Evolutionary conservation across 116 monocot genomes (phyloP).

Genomic region (Phalaenopsis hybrid): DNA sequence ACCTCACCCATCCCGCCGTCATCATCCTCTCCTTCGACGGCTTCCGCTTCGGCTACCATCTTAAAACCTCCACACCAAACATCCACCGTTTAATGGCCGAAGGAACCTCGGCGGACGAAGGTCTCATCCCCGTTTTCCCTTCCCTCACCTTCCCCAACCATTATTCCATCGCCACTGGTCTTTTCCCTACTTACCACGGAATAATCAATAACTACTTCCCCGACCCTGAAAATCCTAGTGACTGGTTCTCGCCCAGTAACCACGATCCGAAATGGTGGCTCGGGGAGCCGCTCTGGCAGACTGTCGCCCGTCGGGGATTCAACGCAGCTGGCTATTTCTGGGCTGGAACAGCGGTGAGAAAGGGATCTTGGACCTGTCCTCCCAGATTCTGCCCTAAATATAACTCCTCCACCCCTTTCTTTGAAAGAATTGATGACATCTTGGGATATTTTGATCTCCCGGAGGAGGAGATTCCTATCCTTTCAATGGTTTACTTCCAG

Average conservation of each 20-base stretch:
- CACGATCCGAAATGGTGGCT: constrained; percentile 77
- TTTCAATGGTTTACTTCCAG: constrained; percentile 61
- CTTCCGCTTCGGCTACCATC: constrained; percentile 78
- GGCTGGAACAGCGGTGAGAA: constrained; percentile 66
- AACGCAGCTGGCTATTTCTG: constrained; percentile 70
- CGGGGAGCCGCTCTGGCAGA: constrained; percentile 80
- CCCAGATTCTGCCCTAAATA: constrained; percentile 43
- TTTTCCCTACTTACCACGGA: constrained; percentile 64
- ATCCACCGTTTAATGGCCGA: constrained; percentile 57
- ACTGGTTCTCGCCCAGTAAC: constrained; percentile 28
- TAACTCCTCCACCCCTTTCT: constrained; percentile 50
- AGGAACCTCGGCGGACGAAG: constrained; percentile 48
- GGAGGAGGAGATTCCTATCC: constrained; percentile 27
- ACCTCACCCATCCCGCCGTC: constrained; percentile 29
- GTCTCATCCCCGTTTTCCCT: constrained; percentile 79
- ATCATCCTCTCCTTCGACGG: constrained; percentile 69
- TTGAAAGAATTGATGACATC: constrained; percentile 50
- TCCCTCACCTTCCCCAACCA: constrained; percentile 81
- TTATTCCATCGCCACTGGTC: constrained; percentile 78
- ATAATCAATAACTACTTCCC: constrained; percentile 62
- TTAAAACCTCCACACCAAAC: constrained; percentile 52
- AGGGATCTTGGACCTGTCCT: constrained; percentile 61
- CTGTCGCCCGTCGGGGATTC: constrained; percentile 36
- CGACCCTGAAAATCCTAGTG: constrained; percentile 32
- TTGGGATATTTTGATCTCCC: constrained; percentile 68